Evolutionary conservation across 2,329 filamentous ascomycete species (phyloP).

Genomic region (Colletotrichum sidae): DNA sequence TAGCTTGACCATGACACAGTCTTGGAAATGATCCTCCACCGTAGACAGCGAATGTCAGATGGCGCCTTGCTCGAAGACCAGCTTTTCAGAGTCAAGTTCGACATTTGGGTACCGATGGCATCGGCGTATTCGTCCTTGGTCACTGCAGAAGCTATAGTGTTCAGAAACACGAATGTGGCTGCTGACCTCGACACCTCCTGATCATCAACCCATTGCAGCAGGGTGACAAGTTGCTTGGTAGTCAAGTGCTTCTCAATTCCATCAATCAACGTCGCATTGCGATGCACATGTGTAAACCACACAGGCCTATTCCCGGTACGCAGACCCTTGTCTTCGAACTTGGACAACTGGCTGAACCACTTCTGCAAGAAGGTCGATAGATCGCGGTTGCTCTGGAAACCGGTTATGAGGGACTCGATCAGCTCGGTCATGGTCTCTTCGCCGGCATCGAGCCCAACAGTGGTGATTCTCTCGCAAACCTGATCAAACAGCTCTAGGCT

Average conservation of each 20-base stretch:
- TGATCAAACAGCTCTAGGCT: constrained; percentile 53
- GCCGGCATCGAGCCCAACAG: constrained; percentile 34
- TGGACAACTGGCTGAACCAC: constrained; percentile 58
- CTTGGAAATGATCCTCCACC: constrained; percentile 54
- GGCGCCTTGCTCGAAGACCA: constrained; percentile 43
- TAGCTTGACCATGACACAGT: constrained; percentile 49
- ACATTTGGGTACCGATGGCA: constrained; percentile 52
- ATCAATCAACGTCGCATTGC: constrained; percentile 19
- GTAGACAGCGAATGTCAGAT: constrained; percentile 48
- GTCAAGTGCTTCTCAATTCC: constrained; percentile 57
- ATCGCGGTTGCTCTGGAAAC: constrained; percentile 57
- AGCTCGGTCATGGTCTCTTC: constrained; percentile 47
- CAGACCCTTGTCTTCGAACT: constrained; percentile 42
- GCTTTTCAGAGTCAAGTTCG: constrained; percentile 47
- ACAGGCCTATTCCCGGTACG: constrained; percentile 32
- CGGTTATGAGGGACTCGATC: constrained; percentile 55
- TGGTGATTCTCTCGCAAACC: constrained; percentile 51
- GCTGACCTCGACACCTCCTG: constrained; percentile 45
- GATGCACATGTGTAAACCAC: constrained; percentile 43
- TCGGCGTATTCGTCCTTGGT: constrained; percentile 56
- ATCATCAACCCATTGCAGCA: constrained; percentile 56
- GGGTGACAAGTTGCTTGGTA: constrained; percentile 54
- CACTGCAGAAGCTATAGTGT: constrained; percentile 56
- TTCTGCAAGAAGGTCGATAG: constrained; percentile 58
- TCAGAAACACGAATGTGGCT: constrained; percentile 55